Evolutionary conservation across 176 grass and related monocot genomes (phyloP), one percentile per base, ranked within the genome.

Genomic region (Cenchrus fungigraminus): DNA sequence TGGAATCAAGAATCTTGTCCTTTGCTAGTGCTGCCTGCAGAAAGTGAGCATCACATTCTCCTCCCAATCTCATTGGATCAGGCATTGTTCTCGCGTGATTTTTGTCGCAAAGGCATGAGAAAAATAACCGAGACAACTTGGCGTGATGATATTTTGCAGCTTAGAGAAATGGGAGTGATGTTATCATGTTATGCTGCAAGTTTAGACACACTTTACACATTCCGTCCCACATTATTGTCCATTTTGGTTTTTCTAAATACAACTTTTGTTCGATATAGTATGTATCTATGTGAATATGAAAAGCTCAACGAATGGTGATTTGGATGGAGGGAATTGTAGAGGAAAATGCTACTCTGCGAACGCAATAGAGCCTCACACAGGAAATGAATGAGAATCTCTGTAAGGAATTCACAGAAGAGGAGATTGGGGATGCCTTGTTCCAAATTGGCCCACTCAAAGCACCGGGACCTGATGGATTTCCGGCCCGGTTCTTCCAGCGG

Each of bases 1-100:
- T 52, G 72, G 79, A 83, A 77, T 54, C 15, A 52, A 83, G 64
- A 77, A 83, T 77, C 65, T 53, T 50, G 43, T 51, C 20, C 53
- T 82, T 71, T 77, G 29, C 19, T 53, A 52, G 43, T 69, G 79
- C 76, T 77, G 19, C 43, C 13, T 14, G 22, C 72, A 17, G 53
- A 60, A 69, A 22, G 58, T 75, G 60, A 10, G 86, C 53, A 87
- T 77, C 54, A 19, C 44, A 29, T 79, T 78, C 75, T 86, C 28
- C 76, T 63, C 47, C 14, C 45, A 31, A 37, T 31, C 53, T 53
- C 43, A 77, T 61, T 43, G 13, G 17, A 82, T 70, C 79, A 56
- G 60, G 25, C 61, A 68, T 40, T 68, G 61, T 81, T 73, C 44
- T 25, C 53, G 1, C 15, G 15, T 6, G 11, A 28, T 72, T 40